Evolutionary conservation across 1,139 yeast genomes (phyloP), one percentile per base, ranked within the genome.

Genomic region (Taiozyma onychis): DNA sequence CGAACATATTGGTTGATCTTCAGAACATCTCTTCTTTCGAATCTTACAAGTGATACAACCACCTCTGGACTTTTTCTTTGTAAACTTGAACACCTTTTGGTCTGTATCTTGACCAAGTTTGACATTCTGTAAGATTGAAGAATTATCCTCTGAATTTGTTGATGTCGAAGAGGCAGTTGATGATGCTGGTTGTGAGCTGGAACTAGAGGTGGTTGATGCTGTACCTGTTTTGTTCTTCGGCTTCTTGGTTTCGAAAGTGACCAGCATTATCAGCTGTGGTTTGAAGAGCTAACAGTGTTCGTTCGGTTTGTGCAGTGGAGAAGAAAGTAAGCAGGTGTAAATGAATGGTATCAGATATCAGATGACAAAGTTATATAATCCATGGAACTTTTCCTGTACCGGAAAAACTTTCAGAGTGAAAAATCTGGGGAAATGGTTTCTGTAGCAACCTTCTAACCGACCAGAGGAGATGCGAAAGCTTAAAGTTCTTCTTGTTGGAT

Each of bases 31-130:
- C 64, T 81, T 82, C 71, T 81, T 82, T 48, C 88, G 64, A 43
- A 77, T 73, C 57, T 83, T 77, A 60, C 88, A 82, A 0, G 85
- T 81, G 34, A 82, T 66, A 61, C 88, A 82, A 0, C 87, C 87
- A 37, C 71, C 71, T 56, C 74, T 72, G 2, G 84, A 76, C 49
- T 82, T 62, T 53, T 57, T 67, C 47, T 52, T 57, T 1, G 64
- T 54, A 48, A 57, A 55, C 13, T 51, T 55, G 54, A 60, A 61
- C 4, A 52, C 47, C 44, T 55, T 57, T 2, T 56, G 30, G 43
- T 58, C 61, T 30, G 62, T 54, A 4, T 51, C 50, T 11, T 53
- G 42, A 2, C 42, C 27, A 3, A 50, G 24, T 30, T 53, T 52
- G 16, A 59, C 47, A 45, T 52, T 56, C 35, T 56, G 62, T n/a